A percentile compares a stretch with the other conserved stretches of the same genome.
These are phyloP conservation scores for Diaporthe vaccinii DNA, from an alignment of 2,329 filamentous ascomycete species.

Conservation along the genomic window DNA sequence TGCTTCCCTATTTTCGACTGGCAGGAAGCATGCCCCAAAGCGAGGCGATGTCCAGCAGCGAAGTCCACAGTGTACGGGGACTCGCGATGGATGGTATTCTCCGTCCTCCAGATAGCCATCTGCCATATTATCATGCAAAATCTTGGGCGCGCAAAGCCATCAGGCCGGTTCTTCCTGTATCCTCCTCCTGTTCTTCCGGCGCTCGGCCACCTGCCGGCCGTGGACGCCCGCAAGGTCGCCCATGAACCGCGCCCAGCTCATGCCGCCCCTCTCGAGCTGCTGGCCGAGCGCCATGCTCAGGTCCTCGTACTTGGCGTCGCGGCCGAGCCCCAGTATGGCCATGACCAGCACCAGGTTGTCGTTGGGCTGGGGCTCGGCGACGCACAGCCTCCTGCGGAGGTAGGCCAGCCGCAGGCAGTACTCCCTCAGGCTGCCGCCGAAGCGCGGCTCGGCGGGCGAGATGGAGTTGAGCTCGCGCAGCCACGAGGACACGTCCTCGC, in stretches of 20 bases:
- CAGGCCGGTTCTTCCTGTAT: slow-evolving; percentile 12
- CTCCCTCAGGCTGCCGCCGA: slow-evolving; percentile 37
- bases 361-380: slow-evolving; percentile 40
- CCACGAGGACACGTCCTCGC: slow-evolving; percentile 37
- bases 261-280: slow-evolving; percentile 39
- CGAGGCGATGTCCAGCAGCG: not conserved
- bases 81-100: not conserved
- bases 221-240: slow-evolving; percentile 37
- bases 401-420: slow-evolving; percentile 37
- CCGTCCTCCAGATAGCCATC: not conserved
- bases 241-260: slow-evolving; percentile 40
- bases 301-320: slow-evolving; percentile 35
- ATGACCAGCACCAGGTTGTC: slow-evolving; percentile 41
- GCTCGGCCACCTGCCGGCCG: slow-evolving; percentile 37
- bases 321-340: slow-evolving; percentile 38
- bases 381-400: slow-evolving; percentile 37
- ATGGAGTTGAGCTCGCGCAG: slow-evolving; percentile 38
- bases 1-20: not conserved
- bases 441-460: slow-evolving; percentile 37
- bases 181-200: slow-evolving; percentile 23
- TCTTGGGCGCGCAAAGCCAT: not conserved
- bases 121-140: too few relatives aligned
- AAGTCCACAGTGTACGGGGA: too few relatives aligned
- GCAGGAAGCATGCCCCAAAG: not conserved
- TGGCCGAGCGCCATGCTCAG: slow-evolving; percentile 37